Conservation (phyloP, 768 basidiomycete genomes). For the Hemileccinum rubropunctum region DNA sequence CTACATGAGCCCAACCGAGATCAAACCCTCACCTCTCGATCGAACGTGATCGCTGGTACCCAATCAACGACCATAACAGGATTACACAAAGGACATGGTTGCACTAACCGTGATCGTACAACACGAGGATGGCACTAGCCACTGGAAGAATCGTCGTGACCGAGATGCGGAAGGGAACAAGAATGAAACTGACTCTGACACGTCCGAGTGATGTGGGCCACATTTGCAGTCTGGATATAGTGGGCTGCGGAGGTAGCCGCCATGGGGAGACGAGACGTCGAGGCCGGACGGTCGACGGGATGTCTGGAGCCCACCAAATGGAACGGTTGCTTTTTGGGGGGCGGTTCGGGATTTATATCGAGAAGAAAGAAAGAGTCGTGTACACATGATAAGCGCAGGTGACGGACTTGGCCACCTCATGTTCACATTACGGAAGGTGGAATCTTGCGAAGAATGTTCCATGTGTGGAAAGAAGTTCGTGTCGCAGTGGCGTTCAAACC, state of each 20-base stretch:
- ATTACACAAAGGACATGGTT: background rate
- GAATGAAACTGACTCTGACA: constrained; percentile 12
- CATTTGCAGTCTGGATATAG: background rate
- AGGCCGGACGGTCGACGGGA: background rate
- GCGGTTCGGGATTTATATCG: constrained; percentile 1
- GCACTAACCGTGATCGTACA: constrained; percentile 22
- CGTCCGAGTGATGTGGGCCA: constrained; percentile 2
- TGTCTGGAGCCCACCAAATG: background rate
- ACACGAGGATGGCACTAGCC: constrained; percentile 3
- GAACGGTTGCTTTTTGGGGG: background rate
- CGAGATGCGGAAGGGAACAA: background rate
- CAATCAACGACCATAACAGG: background rate
- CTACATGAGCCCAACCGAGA: background rate
- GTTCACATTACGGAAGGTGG: background rate
- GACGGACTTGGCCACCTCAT: background rate
- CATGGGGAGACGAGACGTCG: background rate
- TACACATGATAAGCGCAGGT: background rate
- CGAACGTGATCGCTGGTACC: constrained; percentile 12
- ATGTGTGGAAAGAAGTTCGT: background rate
- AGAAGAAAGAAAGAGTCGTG: background rate
- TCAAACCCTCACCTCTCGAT: constrained; percentile 12
- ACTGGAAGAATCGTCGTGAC: constrained; percentile 6
- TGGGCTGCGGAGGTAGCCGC: background rate
- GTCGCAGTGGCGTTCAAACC: background rate
- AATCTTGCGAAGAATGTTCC: background rate